These are phyloP conservation scores for Amanita polypyramis DNA, from an alignment of 768 basidiomycete species.

Conservation along the genomic window DNA sequence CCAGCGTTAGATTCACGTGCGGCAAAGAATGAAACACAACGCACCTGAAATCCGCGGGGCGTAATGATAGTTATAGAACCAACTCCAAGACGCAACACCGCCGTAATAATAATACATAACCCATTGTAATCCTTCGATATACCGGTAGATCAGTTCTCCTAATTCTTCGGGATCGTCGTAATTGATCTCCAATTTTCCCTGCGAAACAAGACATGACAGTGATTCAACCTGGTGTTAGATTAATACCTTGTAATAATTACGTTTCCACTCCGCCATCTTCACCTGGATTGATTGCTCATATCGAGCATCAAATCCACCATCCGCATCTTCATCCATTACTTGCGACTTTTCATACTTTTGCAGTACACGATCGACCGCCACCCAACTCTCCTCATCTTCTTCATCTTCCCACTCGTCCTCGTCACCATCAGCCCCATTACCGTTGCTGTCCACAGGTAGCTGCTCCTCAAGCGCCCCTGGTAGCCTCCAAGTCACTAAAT, in stretches of 20 bases:
- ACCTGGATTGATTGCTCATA: conserved; percentile 62
- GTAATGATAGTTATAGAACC: conserved; percentile 99
- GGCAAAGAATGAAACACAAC: conserved; percentile 10
- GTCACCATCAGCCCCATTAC: conserved; percentile 41
- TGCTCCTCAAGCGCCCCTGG: conserved; percentile 31
- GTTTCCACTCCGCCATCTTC: conserved; percentile 92
- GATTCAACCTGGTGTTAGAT: not conserved
- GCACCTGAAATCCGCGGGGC: conserved; percentile 92
- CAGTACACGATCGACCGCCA: conserved; percentile 75
- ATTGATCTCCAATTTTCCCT: conserved; percentile 85
- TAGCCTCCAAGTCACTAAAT: conserved; percentile 59
- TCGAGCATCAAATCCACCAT: conserved; percentile 68
- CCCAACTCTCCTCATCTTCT: conserved; percentile 60
- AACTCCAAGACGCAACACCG: conserved; percentile 95
- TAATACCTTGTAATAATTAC: conserved; percentile 75
- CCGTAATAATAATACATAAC: conserved; percentile 99
- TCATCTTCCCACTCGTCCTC: conserved; percentile 30
- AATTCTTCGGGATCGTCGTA: conserved; percentile 61
- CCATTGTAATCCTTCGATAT: conserved; percentile 95
- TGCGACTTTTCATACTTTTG: conserved; percentile 83
- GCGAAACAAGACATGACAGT: not conserved
- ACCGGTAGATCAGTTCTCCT: conserved; percentile 63
- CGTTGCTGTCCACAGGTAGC: conserved; percentile 19
- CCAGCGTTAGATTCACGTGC: conserved; percentile 4
- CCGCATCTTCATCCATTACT: conserved; percentile 59